Evolutionary conservation across 305 asterid species (phyloP).

Genomic region (Fraxinus albicans): DNA sequence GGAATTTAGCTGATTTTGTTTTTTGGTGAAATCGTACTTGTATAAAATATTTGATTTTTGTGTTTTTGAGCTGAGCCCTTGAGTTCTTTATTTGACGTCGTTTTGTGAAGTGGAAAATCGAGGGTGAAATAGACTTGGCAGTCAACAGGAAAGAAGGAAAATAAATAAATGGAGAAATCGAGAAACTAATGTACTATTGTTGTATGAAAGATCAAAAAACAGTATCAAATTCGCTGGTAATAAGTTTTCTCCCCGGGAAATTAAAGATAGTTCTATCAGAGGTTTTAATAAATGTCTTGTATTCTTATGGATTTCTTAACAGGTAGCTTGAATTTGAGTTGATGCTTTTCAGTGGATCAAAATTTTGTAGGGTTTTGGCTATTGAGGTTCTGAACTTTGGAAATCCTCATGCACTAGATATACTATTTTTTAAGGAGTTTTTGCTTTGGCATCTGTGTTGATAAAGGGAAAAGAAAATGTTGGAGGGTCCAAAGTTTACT

Average conservation of each 20-base stretch:
- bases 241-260: background rate
- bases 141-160: background rate
- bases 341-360: background rate
- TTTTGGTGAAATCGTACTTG: background rate
- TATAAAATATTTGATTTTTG: conserved; percentile 7
- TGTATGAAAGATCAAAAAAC: background rate
- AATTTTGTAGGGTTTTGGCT: conserved; percentile 25
- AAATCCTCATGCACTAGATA: conserved; percentile 49
- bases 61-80: conserved; percentile 4
- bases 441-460: conserved; percentile 24
- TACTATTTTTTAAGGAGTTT: conserved; percentile 25
- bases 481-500: conserved; percentile 84
- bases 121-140: background rate
- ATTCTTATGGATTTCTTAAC: background rate
- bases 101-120: conserved; percentile 11
- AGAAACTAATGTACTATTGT: background rate
- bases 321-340: conserved; percentile 4
- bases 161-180: background rate
- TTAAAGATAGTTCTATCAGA: background rate
- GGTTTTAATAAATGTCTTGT: background rate
- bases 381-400: conserved; percentile 25
- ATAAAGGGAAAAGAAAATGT: conserved; percentile 45
- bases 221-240: background rate
- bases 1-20: background rate
- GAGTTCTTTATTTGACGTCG: background rate